These are phyloP conservation scores for Dichomitus squalens DNA, from an alignment of 1,284 basidiomycete species.

Conservation along the genomic window DNA sequence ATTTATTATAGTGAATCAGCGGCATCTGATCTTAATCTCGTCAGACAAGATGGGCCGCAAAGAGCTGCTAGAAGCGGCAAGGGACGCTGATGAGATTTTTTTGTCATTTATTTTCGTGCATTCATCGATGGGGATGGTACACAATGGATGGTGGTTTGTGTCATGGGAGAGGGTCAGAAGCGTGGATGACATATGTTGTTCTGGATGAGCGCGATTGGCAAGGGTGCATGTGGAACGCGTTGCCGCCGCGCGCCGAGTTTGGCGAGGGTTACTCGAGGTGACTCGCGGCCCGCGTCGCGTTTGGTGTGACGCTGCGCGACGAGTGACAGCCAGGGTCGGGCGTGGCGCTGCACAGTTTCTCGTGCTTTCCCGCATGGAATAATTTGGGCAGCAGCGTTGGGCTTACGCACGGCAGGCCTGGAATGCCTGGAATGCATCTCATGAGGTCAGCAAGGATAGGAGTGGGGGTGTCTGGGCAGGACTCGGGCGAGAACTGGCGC, in stretches of 20 bases:
- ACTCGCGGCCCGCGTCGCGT: slow-evolving; percentile 1
- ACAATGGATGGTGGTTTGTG: neutral
- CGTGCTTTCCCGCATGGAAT: neutral
- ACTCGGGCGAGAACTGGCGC: neutral
- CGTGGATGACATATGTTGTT: neutral
- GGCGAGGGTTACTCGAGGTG: neutral
- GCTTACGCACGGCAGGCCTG: no score
- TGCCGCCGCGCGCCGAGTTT: neutral
- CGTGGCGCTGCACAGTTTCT: neutral
- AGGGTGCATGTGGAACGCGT: neutral
- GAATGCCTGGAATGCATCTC: no score
- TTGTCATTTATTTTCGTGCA: neutral
- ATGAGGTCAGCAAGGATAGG: no score
- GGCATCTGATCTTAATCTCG: slow-evolving; percentile 11
- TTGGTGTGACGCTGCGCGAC: neutral
- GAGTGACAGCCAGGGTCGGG: neutral
- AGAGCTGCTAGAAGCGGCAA: neutral
- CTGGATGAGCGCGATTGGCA: neutral
- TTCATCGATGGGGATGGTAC: neutral
- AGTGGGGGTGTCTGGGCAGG: neutral
- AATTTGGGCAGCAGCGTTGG: no score
- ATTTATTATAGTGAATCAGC: neutral
- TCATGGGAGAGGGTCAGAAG: neutral
- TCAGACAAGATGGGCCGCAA: slow-evolving; percentile 1
- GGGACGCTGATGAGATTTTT: slow-evolving; percentile 7